These are phyloP conservation scores for Populus hybrid DNA, from an alignment of 441 rosid species.

Conservation along the genomic window DNA sequence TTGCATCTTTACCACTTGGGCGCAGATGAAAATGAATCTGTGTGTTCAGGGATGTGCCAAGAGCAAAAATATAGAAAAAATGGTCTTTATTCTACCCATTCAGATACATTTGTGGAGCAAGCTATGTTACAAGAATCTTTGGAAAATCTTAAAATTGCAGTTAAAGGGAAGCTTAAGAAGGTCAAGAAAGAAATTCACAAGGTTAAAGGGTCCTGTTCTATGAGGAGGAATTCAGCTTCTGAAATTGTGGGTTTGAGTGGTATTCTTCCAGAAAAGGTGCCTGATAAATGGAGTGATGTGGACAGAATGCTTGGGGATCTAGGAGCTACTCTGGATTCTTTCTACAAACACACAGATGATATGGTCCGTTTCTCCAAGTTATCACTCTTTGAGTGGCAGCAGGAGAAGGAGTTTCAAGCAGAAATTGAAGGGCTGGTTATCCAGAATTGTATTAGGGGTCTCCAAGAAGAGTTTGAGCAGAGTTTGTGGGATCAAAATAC, in stretches of 20 bases:
- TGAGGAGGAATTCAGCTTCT: conserved; percentile 33
- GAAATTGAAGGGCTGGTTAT: conserved; percentile 54
- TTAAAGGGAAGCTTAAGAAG: conserved; percentile 48
- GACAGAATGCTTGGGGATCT: conserved; percentile 51
- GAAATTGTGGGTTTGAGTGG: conserved; percentile 47
- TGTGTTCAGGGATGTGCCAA: conserved; percentile 3
- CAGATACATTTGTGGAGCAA: conserved; percentile 20
- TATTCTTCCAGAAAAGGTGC: conserved; percentile 34
- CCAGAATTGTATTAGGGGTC: conserved; percentile 41
- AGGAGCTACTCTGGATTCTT: conserved; percentile 37
- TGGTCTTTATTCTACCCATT: neutral
- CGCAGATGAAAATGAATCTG: conserved; percentile 23
- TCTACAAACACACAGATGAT: conserved; percentile 33
- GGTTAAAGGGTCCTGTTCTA: conserved; percentile 35
- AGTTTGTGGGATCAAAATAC: conserved; percentile 42
- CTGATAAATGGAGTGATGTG: conserved; percentile 42
- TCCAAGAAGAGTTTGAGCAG: conserved; percentile 60
- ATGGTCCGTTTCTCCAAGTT: conserved; percentile 34
- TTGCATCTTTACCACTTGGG: conserved; percentile 32
- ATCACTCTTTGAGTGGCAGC: conserved; percentile 45
- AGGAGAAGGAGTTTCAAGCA: conserved; percentile 45
- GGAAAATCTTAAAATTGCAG: conserved; percentile 35
- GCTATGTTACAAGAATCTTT: conserved; percentile 34
- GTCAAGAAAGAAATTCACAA: conserved; percentile 59
- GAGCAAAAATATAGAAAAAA: conserved; percentile 12